phyloP scores from a whole-genome alignment of 257 asterid species.

The Euphrasia confusa region DNA sequence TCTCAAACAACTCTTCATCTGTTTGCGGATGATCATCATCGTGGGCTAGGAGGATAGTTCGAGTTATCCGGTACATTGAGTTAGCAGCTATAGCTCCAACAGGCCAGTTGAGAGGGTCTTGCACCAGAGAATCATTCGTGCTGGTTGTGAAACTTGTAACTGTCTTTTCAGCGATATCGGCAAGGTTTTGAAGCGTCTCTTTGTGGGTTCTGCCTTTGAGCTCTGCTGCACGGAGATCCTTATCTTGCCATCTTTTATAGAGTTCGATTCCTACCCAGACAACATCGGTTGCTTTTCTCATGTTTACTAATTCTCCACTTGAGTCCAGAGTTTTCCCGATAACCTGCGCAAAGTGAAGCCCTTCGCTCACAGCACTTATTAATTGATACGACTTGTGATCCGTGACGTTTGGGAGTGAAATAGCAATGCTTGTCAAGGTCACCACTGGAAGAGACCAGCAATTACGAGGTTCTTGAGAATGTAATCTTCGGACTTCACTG shows the following conservation, averaged over 20 bases:
- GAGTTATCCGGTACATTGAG: slow-evolving; percentile 35
- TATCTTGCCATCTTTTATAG: slow-evolving; percentile 20
- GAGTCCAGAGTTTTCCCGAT: slow-evolving; percentile 12
- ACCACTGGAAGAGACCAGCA: slow-evolving; percentile 32
- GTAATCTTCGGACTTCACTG: slow-evolving; percentile 3
- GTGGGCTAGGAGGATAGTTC: slow-evolving; percentile 18
- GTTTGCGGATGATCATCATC: background rate
- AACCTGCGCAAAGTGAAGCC: slow-evolving; percentile 19
- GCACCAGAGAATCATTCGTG: background rate
- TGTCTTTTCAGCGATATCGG: slow-evolving; percentile 4
- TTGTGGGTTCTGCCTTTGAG: background rate
- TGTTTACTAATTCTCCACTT: background rate
- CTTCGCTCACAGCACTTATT: slow-evolving; percentile 22
- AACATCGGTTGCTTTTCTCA: slow-evolving; percentile 24
- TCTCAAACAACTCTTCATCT: slow-evolving; percentile 26
- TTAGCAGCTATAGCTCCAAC: slow-evolving; percentile 28
- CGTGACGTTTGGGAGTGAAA: slow-evolving; percentile 22
- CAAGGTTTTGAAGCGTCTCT: slow-evolving; percentile 14
- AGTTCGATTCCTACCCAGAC: slow-evolving; percentile 17
- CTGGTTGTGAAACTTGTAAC: background rate
- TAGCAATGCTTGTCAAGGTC: slow-evolving; percentile 27
- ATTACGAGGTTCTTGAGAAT: slow-evolving; percentile 22
- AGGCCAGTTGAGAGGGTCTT: slow-evolving; percentile 33
- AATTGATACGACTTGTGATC: background rate
- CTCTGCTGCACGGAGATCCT: slow-evolving; percentile 11